A percentile compares a stretch with the other conserved stretches of the same genome.
phyloP scores from a whole-genome alignment of 129 eudicot genomes.

The Flaveria linearis region DNA sequence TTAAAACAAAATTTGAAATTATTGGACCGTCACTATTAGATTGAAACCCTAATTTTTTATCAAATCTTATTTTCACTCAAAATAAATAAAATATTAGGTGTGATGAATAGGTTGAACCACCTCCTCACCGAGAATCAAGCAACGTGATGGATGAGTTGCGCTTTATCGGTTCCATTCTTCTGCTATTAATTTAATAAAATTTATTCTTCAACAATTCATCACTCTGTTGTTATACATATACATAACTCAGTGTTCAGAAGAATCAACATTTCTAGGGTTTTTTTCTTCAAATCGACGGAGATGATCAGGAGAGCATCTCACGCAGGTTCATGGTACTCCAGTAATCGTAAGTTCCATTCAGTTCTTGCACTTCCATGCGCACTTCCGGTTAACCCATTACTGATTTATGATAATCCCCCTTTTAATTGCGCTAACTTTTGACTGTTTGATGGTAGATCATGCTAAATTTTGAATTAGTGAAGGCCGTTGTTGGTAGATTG shows the following conservation, averaged over 20 bases:
- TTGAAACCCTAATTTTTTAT: too few relatives aligned
- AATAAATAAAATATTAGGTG: neutral
- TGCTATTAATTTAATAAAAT: neutral
- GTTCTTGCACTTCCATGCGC: neutral
- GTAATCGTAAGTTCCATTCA: slow-evolving; percentile 48
- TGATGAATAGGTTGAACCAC: neutral
- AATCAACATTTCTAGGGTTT: neutral
- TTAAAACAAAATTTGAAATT: too few relatives aligned
- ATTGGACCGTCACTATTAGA: too few relatives aligned
- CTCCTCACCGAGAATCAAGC: neutral
- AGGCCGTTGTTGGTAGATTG: neutral
- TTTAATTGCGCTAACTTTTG: neutral
- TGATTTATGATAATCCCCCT: neutral
- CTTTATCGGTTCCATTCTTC: neutral
- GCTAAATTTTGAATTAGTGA: neutral
- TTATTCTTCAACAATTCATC: too few relatives aligned
- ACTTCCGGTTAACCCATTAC: neutral
- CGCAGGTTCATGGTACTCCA: slow-evolving; percentile 98
- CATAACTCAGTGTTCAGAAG: neutral
- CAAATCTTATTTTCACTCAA: too few relatives aligned
- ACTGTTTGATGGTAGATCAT: too few relatives aligned
- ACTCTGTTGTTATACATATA: too few relatives aligned
- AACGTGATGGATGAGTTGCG: neutral
- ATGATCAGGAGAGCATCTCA: slow-evolving; percentile 73
- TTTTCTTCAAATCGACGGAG: slow-evolving; percentile 34